Evolutionary conservation across 2,329 filamentous ascomycete genomes (phyloP), one percentile per base, ranked within the genome.

Genomic region (Cytospora paraplurivora): DNA sequence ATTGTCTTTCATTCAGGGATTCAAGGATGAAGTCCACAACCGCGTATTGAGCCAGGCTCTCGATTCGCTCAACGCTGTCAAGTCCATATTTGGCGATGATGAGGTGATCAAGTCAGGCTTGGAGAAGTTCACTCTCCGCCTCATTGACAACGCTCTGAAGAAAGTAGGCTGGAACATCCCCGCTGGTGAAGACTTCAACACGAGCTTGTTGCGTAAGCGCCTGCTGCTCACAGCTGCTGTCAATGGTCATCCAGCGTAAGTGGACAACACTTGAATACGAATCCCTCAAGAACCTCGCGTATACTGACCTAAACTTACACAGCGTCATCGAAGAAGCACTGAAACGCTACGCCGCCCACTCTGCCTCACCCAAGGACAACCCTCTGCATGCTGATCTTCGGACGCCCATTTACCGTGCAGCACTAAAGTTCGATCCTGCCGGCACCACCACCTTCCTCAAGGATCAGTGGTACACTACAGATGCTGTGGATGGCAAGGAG

Each of bases 41-140:
- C 84, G 97, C 56, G 94, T 98, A 6, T 96, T 95, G 90, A 88
- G 87, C 63, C 92, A 96, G 74, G 88, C 97, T 37, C 81, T 96
- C 8, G 87, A 89, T 68, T 91, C 91, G 4, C 79, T 98, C 33
- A 84, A 80, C 62, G 88, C 88, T 60, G 84, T 97, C 65, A 92
- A 92, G 74, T 90, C 89, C n/a, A 86, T 96, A 59, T 98, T 98
- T 72, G 85, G 88, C 27, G 88, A 90, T 54, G 90, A 95, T 67
- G 85, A 89, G 62, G 78, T 85, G 57, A 85, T 95, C 67, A 86
- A 88, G 70, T 82, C 85, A 57, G 92, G 87, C 0, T 78, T 99
- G 67, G 88, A 91, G 74, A 88, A 87, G 59, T 97, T 96, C 73
- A 87, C 88, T 1, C 81, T 95, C 32, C 89, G 89, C 76, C 82